Conservation (phyloP, 2,329 filamentous ascomycete genomes). For the Alternaria consortialis region DNA sequence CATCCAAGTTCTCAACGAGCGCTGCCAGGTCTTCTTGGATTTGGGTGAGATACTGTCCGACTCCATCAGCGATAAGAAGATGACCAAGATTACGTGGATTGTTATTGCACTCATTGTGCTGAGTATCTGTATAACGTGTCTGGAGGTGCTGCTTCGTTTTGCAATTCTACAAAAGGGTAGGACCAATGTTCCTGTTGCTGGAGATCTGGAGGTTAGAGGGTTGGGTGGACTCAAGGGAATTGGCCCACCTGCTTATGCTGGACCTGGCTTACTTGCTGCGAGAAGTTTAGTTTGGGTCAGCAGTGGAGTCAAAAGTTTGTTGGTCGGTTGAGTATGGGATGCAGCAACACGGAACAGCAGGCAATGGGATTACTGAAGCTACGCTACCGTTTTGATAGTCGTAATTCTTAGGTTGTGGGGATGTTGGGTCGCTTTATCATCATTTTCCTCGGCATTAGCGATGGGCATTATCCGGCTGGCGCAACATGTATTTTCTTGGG, state of each 20-base stretch:
- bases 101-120: conserved; percentile 93
- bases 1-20: conserved; percentile 95
- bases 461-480: background rate
- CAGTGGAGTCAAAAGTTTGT: conserved; percentile 27
- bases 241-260: conserved; percentile 31
- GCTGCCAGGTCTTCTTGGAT: conserved; percentile 95
- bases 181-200: conserved; percentile 12
- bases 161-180: conserved; percentile 47
- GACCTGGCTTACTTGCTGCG: conserved; percentile 39
- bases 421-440: background rate
- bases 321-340: conserved; percentile 7
- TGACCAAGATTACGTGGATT: conserved; percentile 97
- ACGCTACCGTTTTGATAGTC: background rate
- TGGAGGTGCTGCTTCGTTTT: conserved; percentile 88
- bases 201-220: background rate
- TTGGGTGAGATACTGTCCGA: conserved; percentile 94
- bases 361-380: background rate
- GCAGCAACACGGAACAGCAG: background rate
- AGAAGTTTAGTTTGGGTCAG: conserved; percentile 37
- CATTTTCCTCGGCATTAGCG: background rate
- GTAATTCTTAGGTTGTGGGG: background rate
- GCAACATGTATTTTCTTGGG: background rate
- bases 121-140: conserved; percentile 88
- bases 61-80: conserved; percentile 90
- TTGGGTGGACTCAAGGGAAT: conserved; percentile 20